Conservation (phyloP, 495 filamentous ascomycete species). For the Bathelium albidoporum region DNA sequence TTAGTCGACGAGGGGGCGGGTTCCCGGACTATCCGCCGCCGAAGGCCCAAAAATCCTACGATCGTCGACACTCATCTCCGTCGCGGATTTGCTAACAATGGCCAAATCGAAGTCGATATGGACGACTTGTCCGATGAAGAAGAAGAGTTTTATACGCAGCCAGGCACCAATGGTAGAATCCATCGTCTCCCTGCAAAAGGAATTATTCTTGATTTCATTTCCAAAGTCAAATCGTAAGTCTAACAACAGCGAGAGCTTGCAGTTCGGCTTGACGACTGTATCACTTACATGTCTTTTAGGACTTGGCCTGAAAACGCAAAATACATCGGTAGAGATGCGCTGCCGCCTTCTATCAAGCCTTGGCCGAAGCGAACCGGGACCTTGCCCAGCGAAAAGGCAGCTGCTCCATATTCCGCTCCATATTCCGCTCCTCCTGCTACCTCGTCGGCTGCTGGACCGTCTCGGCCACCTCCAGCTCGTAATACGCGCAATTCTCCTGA, state of each 20-base stretch:
- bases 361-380: no score
- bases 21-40: slow-evolving; percentile 27
- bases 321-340: no score
- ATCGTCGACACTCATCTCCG: slow-evolving; percentile 35
- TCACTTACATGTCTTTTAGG: not conserved
- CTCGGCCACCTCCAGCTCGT: no score
- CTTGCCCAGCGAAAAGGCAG: no score
- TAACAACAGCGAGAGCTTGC: slow-evolving; percentile 1
- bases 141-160: slow-evolving; percentile 34
- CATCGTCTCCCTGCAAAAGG: slow-evolving; percentile 62
- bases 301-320: no score
- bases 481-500: no score
- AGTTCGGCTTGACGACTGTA: not conserved
- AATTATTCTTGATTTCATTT: slow-evolving; percentile 69
- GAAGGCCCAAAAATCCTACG: slow-evolving; percentile 45
- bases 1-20: slow-evolving; percentile 21
- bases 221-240: slow-evolving; percentile 35
- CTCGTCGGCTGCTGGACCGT: no score
- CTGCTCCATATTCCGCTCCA: no score
- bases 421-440: no score
- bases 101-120: slow-evolving; percentile 65
- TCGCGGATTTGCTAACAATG: slow-evolving; percentile 62
- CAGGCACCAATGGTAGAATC: slow-evolving; percentile 42
- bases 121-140: slow-evolving; percentile 37
- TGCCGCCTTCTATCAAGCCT: no score